A percentile compares a stretch with the other conserved stretches of the same genome.
phyloP scores from a whole-genome alignment of 345 rosid genomes.

The Eucalyptus curtisii region DNA sequence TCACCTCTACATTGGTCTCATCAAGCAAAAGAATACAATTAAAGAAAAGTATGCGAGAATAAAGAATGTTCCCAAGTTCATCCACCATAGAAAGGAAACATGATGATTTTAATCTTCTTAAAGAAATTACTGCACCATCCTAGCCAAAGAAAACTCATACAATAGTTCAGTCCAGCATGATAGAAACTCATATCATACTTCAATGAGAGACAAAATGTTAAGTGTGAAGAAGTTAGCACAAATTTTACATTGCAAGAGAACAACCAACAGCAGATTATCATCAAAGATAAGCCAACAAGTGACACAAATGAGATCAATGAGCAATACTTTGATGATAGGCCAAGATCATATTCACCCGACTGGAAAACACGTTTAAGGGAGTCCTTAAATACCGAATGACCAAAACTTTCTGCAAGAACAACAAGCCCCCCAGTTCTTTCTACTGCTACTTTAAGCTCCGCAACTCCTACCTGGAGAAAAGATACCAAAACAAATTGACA shows the following conservation, averaged over 20 bases:
- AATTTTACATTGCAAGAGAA: neutral
- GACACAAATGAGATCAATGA: neutral
- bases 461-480: slow-evolving; percentile 68
- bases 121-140: neutral
- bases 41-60: neutral
- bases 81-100: neutral
- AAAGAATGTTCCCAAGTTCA: neutral
- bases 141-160: neutral
- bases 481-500: neutral
- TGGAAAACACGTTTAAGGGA: slow-evolving; percentile 73
- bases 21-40: neutral
- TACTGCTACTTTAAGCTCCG: slow-evolving; percentile 88
- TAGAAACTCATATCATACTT: neutral
- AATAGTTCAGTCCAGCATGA: neutral
- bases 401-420: slow-evolving; percentile 99
- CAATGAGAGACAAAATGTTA: neutral
- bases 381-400: slow-evolving; percentile 83
- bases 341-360: slow-evolving; percentile 67
- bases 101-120: neutral
- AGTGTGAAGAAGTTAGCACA: neutral
- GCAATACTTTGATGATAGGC: slow-evolving; percentile 82
- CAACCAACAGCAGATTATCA: neutral
- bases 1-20: neutral
- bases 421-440: slow-evolving; percentile 95
- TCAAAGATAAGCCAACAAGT: neutral